These are phyloP conservation scores for Cryptococcus neoformans DNA, from an alignment of 1,284 basidiomycete genomes.

Conservation along the genomic window DNA sequence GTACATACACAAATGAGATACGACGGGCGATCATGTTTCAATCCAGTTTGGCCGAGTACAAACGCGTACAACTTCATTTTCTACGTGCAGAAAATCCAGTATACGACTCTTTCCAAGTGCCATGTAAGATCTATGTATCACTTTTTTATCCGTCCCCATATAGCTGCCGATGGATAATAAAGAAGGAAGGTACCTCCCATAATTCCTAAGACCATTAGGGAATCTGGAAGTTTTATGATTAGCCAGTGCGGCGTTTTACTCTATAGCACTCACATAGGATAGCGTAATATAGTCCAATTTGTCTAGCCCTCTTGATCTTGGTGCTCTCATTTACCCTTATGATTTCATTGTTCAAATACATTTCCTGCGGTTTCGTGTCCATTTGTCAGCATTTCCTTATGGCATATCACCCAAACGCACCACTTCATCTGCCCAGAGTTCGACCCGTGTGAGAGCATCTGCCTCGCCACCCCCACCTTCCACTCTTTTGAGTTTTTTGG, in stretches of 20 bases:
- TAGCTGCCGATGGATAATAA: neutral
- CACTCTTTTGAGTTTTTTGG: conserved; percentile 23
- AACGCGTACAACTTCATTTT: too few species aligned
- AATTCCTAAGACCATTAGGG: neutral
- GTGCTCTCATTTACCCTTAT: conserved; percentile 1
- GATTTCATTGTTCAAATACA: conserved; percentile 26
- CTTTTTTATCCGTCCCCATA: neutral
- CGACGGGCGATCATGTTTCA: too few species aligned
- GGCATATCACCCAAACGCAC: conserved; percentile 16
- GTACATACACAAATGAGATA: too few species aligned
- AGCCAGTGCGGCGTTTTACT: too few species aligned
- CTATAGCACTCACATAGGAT: neutral
- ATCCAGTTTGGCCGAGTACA: too few species aligned
- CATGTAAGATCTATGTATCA: neutral
- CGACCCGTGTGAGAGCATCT: conserved; percentile 28
- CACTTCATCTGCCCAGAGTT: conserved; percentile 38
- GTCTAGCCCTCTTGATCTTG: neutral
- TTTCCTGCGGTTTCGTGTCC: conserved; percentile 11
- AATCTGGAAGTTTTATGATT: neutral
- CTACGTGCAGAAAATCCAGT: too few species aligned
- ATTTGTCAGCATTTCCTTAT: neutral
- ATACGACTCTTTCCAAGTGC: neutral
- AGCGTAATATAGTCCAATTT: neutral
- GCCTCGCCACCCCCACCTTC: conserved; percentile 27
- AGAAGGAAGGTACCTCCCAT: neutral